Percentiles rank a stretch among this genome's conserved stretches.
Evolutionary conservation across 1,139 yeast species (phyloP).

Genomic region (Taphrina confusa): DNA sequence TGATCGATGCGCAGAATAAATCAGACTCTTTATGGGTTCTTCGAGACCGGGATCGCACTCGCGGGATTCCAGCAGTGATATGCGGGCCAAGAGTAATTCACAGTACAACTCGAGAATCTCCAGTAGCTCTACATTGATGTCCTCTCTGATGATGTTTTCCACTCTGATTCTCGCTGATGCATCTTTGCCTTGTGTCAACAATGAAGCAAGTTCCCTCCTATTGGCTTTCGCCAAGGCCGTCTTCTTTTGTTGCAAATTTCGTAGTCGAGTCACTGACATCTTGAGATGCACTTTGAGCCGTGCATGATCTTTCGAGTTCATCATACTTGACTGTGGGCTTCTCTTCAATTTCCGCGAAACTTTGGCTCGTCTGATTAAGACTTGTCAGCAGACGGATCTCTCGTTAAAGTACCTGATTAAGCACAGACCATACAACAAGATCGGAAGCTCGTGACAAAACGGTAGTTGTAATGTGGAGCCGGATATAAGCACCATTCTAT

Average conservation of each 20-base stretch:
- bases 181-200: slow-evolving; percentile 70
- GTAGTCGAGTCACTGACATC: slow-evolving; percentile 77
- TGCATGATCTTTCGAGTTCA: slow-evolving; percentile 26
- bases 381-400: too few species aligned
- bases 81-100: slow-evolving; percentile 76
- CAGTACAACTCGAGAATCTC: slow-evolving; percentile 79
- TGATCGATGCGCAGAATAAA: slow-evolving; percentile 69
- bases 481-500: too few species aligned
- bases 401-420: too few species aligned
- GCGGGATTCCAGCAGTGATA: slow-evolving; percentile 55
- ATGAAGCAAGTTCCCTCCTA: slow-evolving; percentile 71
- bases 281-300: slow-evolving; percentile 34
- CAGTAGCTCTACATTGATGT: slow-evolving; percentile 74
- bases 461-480: too few species aligned
- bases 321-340: too few species aligned
- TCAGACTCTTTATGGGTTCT: slow-evolving; percentile 73
- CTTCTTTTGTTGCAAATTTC: slow-evolving; percentile 79
- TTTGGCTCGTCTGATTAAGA: too few species aligned
- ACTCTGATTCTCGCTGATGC: slow-evolving; percentile 82
- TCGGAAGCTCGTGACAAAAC: too few species aligned
- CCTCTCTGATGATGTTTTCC: slow-evolving; percentile 82
- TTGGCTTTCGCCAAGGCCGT: slow-evolving; percentile 79
- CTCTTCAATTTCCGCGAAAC: too few species aligned
- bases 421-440: too few species aligned
- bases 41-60: slow-evolving; percentile 63